A percentile compares a stretch with the other conserved stretches of the same genome.
Evolutionary conservation across 2,329 filamentous ascomycete genomes (phyloP).

Genomic region (Neurospora sp.): DNA sequence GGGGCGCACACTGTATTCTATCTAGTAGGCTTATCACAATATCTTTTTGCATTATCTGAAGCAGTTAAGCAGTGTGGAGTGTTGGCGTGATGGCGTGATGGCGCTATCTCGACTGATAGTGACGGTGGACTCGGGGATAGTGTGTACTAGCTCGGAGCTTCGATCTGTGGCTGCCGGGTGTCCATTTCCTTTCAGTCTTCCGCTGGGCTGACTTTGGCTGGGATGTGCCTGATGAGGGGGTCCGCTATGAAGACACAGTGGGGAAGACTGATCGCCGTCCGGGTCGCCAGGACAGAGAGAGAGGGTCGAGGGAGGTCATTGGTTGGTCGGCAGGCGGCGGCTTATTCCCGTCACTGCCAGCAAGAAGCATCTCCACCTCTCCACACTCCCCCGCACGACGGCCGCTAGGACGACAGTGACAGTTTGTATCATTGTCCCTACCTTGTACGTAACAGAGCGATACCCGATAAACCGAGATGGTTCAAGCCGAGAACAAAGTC

Average conservation of each 20-base stretch:
- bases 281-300: neutral
- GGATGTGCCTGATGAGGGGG: neutral
- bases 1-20: neutral
- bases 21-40: neutral
- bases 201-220: neutral
- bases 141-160: neutral
- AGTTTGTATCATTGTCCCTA: neutral
- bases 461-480: neutral
- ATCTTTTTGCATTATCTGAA: neutral
- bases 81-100: neutral
- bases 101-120: neutral
- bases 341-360: neutral
- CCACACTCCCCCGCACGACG: neutral
- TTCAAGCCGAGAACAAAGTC: neutral
- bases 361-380: neutral
- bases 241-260: neutral
- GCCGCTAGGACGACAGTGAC: neutral
- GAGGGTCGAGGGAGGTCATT: neutral
- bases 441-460: neutral
- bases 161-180: neutral
- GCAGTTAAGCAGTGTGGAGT: neutral
- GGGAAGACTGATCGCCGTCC: neutral
- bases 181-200: neutral
- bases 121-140: neutral
- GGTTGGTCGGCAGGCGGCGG: neutral